Evolutionary conservation across 495 filamentous ascomycete species (phyloP).

Genomic region (Platismatia glauca): DNA sequence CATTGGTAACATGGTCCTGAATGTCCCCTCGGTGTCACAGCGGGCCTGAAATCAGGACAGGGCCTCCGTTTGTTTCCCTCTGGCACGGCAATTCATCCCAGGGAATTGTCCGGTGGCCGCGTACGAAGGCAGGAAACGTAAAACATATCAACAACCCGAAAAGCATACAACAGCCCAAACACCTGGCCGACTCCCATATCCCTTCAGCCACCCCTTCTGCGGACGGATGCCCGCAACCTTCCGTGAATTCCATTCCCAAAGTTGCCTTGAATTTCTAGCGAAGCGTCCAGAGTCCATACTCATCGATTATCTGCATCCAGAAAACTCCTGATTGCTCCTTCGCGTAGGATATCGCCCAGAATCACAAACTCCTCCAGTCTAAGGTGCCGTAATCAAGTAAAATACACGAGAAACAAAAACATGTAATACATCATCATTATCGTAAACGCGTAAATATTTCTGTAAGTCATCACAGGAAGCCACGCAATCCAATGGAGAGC

Average conservation of each 20-base stretch:
- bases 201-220: background rate
- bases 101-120: background rate
- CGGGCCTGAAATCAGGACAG: background rate
- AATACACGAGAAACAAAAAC: conserved; percentile 7
- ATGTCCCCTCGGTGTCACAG: background rate
- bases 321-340: conserved; percentile 7
- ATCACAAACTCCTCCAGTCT: conserved; percentile 1
- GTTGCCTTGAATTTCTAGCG: background rate
- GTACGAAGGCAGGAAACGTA: background rate
- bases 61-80: background rate
- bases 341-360: background rate
- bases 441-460: conserved; percentile 1
- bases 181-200: background rate
- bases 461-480: background rate
- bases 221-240: background rate
- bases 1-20: background rate
- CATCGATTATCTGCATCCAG: background rate
- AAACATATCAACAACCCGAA: background rate
- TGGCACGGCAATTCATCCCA: background rate
- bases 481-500: background rate
- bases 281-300: background rate
- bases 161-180: background rate
- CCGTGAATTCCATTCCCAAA: background rate
- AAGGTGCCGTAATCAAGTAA: background rate
- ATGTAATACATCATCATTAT: conserved; percentile 6